These are phyloP conservation scores for Torulaspora gathmanii DNA, from an alignment of 805 yeast species.

Conservation along the genomic window DNA sequence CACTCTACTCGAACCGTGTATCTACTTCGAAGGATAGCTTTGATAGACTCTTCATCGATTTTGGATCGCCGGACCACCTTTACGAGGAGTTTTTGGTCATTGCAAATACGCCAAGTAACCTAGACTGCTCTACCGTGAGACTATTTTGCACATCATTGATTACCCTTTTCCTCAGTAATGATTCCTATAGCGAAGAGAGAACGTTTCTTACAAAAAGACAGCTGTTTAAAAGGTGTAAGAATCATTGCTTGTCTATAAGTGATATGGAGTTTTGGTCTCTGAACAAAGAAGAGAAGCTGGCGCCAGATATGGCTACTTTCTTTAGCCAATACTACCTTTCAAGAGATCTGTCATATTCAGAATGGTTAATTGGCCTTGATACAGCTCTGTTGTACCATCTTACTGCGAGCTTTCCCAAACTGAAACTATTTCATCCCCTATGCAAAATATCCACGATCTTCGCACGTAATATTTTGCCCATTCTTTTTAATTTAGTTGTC, in stretches of 20 bases:
- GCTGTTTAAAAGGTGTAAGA: slow-evolving; percentile 2
- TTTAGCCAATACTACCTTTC: background rate
- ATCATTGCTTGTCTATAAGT: slow-evolving; percentile 1
- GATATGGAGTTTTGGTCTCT: slow-evolving; percentile 6
- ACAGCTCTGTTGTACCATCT: slow-evolving; percentile 9
- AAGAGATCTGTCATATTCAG: background rate
- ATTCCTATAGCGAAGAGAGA: background rate
- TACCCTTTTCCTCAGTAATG: slow-evolving; percentile 6
- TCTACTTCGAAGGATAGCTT: background rate
- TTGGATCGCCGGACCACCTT: slow-evolving; percentile 7
- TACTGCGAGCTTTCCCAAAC: slow-evolving; percentile 9
- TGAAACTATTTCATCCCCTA: slow-evolving; percentile 7
- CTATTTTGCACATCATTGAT: slow-evolving; percentile 10
- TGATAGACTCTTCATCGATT: slow-evolving; percentile 5
- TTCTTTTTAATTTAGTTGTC: slow-evolving; percentile 13
- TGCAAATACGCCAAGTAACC: background rate
- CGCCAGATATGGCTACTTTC: slow-evolving; percentile 5
- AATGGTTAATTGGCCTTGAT: slow-evolving; percentile 13
- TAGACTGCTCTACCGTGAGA: slow-evolving; percentile 1
- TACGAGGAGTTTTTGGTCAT: slow-evolving; percentile 5
- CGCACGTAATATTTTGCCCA: slow-evolving; percentile 9
- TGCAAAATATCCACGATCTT: slow-evolving; percentile 4
- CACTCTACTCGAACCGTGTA: background rate
- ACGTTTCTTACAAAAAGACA: background rate
- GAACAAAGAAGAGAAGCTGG: background rate